Evolutionary conservation across 2,329 filamentous ascomycete species (phyloP).

Genomic region (Sporothrix luriei): DNA sequence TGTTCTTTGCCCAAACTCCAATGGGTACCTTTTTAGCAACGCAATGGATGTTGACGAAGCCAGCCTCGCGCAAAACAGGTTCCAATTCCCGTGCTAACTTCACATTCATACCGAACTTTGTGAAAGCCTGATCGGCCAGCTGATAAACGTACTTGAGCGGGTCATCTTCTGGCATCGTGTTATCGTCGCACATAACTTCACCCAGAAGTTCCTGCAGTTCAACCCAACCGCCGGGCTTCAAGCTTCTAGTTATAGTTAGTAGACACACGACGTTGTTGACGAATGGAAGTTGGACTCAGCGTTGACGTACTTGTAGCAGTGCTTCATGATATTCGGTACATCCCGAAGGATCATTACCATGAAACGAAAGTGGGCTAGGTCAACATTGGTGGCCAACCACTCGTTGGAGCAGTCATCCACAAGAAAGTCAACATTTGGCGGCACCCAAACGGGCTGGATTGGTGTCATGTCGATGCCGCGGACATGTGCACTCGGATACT

Average conservation of each 20-base stretch:
- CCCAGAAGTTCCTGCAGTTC: slow-evolving; percentile 52
- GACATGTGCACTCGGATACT: slow-evolving; percentile 46
- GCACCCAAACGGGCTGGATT: slow-evolving; percentile 52
- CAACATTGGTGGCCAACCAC: slow-evolving; percentile 60
- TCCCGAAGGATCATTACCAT: slow-evolving; percentile 58
- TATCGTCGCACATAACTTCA: slow-evolving; percentile 48
- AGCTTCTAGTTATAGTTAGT: slow-evolving; percentile 38
- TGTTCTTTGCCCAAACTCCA: slow-evolving; percentile 50
- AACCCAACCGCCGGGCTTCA: slow-evolving; percentile 55
- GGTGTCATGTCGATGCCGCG: slow-evolving; percentile 50
- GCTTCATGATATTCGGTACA: slow-evolving; percentile 52
- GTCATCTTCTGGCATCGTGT: slow-evolving; percentile 47
- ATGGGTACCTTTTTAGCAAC: slow-evolving; percentile 51
- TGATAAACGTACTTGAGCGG: slow-evolving; percentile 43
- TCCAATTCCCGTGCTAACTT: slow-evolving; percentile 44
- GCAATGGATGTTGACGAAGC: slow-evolving; percentile 49
- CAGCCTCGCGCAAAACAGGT: slow-evolving; percentile 45
- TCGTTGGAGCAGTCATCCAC: slow-evolving; percentile 49
- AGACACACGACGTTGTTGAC: no score
- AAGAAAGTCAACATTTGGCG: slow-evolving; percentile 40
- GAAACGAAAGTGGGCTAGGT: slow-evolving; percentile 62
- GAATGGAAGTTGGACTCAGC: not conserved
- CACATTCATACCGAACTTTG: slow-evolving; percentile 45
- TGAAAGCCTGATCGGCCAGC: slow-evolving; percentile 39
- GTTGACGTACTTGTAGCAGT: slow-evolving; percentile 42